Evolutionary conservation across 352 stramenopile species (phyloP).

Genomic region (Phytopythium oedochilum): DNA sequence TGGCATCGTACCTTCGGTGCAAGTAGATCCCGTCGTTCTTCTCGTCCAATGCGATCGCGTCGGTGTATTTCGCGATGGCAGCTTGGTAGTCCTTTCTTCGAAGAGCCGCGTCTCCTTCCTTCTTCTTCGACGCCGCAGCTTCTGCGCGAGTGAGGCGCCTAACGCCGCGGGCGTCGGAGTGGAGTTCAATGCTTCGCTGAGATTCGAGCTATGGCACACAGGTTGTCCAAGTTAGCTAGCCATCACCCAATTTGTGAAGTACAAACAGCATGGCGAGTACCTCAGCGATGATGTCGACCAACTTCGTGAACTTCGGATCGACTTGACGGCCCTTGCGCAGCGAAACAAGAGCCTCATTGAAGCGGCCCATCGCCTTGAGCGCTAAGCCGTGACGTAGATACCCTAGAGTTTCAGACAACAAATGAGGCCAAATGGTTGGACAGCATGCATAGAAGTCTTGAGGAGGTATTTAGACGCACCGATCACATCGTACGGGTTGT

Average conservation of each 20-base stretch:
- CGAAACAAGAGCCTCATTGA: conserved; percentile 59
- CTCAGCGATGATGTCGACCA: conserved; percentile 50
- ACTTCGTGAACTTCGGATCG: conserved; percentile 63
- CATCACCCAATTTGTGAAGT: neutral
- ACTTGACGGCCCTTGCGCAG: conserved; percentile 69
- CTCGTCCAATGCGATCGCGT: conserved; percentile 38
- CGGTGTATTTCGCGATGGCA: conserved; percentile 40
- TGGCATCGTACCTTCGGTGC: conserved; percentile 26
- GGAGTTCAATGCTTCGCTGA: neutral
- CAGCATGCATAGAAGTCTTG: no score
- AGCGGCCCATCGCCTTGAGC: conserved; percentile 79
- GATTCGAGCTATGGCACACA: neutral
- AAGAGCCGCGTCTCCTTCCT: conserved; percentile 41
- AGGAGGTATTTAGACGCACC: conserved; percentile 16
- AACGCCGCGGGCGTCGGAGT: conserved; percentile 4
- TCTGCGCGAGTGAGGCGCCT: conserved; percentile 25
- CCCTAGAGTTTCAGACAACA: conserved; percentile 25
- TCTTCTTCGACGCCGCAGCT: conserved; percentile 23
- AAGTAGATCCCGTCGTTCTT: conserved; percentile 54
- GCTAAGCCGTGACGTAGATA: conserved; percentile 93
- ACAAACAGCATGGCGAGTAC: conserved; percentile 20
- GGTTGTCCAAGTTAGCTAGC: neutral
- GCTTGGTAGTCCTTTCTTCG: conserved; percentile 44
- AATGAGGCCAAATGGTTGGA: no score
- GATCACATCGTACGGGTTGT: conserved; percentile 93